Evolutionary conservation across 148 eudicot species (phyloP), one percentile per base, ranked within the genome.

Genomic region (Oxyria digyna): DNA sequence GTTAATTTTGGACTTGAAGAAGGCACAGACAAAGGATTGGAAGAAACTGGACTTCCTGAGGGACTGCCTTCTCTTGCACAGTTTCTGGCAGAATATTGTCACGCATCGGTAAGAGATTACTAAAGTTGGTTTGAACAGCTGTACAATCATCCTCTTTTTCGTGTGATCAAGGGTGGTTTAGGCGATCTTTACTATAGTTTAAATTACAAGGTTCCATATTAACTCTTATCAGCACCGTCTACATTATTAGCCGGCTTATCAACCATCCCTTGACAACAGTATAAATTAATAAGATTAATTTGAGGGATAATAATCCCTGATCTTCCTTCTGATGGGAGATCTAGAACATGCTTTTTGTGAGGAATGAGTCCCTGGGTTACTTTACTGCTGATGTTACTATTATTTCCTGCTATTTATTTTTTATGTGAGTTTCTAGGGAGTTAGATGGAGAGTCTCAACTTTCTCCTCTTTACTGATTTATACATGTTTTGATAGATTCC

Each of bases 31-130:
- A 80, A 62, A 67, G 97, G 97, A 70, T 68, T 84, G 71, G 96
- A 94, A 80, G 76, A 75, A 71, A 68, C 78, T 73, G 87, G 91
- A 15, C 57, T 85, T 32, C 97, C 97, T 42, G 91, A 83, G 62
- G 99, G 99, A 59, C 72, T 90, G 75, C 99, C 97, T 73, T 81
- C 88, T 33, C 71, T 90, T 81, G 80, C 88, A 33, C 91, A 90
- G 77, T 81, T 81, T 80, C 81, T 94, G 52, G 87, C 91, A 32
- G 91, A 88, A 42, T 94, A 94, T 81, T 90, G 99, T 76, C 78
- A 82, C 67, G 83, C 81, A 52, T 74, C 96, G 77, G 99, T 94
- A 87, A 88, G 92, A 49, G 57, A 45, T 43, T 14, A 21, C 42
- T 74, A 59, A 37, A 13, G 29, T 27, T 59, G 37, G 29, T 59